Evolutionary conservation across 176 grass and related monocot genomes (phyloP), one percentile per base, ranked within the genome.

Genomic region (Oryza rufipogon): DNA sequence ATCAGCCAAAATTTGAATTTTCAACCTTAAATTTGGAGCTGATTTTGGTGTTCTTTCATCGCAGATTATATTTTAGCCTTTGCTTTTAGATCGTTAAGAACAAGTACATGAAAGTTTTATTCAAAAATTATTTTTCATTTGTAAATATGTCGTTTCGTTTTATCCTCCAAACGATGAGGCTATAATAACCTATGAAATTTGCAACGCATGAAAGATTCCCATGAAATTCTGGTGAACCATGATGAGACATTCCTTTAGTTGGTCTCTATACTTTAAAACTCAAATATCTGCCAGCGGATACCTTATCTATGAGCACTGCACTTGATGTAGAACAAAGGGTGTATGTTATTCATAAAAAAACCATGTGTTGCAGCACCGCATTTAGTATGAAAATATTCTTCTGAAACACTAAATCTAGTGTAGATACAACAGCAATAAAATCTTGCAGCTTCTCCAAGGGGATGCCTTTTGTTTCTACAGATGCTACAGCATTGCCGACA

Each of bases 341-440:
- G 15, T 6, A 23, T 11, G 36, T 71, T 81, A 42, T 60, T 71
- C 49, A 71, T 34, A n/a, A 71, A 71, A 51, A 81, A 71, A n/a
- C 2, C 30, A 81, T 6, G 7, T 56, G 30, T 70, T 70, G 36
- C 15, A 70, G 39, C 66, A 7, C 12, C 39, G 30, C 66, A 41
- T 56, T 48, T 70, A 8, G 70, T 70, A 70, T 1, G 47, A 26
- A 52, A 33, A 56, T 46, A 41, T 70, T 81, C 66, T 81, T 80
- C 78, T 36, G 6, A 70, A 81, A 47, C 66, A 81, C 47, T 81
- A 39, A 52, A 39, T 81, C 47, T 70, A 56, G 32, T 81, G 6
- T 41, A 17, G 47, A 81, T 81, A 70, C 39, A 33, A 32, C 22
- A 39, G 47, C 66, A 70, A 56, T 48, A 70, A 25, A 25, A 17